Conservation (phyloP, 805 yeast genomes). For the Ogataea paraovalis region DNA sequence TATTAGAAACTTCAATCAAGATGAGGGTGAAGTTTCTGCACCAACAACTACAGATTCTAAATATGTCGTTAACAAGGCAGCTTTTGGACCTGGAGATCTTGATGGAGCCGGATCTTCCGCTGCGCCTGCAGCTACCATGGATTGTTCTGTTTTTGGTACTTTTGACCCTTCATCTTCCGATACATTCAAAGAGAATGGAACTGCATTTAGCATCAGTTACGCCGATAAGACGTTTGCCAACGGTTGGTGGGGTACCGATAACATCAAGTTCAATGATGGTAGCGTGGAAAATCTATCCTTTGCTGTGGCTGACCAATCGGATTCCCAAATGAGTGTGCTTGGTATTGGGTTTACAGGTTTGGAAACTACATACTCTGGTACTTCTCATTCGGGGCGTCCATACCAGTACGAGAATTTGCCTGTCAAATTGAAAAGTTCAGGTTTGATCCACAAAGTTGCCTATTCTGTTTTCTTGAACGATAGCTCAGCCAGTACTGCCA, state of each 20-base stretch:
- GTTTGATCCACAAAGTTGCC: constrained; percentile 49
- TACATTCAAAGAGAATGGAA: constrained; percentile 36
- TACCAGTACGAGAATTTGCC: constrained; percentile 68
- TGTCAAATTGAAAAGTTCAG: constrained; percentile 49
- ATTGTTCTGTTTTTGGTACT: constrained; percentile 46
- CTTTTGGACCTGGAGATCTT: not conserved
- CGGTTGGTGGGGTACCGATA: constrained; percentile 63
- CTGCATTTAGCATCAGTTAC: constrained; percentile 42
- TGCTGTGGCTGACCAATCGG: constrained; percentile 68
- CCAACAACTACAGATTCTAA: not conserved
- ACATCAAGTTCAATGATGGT: constrained; percentile 46
- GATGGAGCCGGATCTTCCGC: not conserved
- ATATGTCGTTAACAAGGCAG: not conserved
- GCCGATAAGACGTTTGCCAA: constrained; percentile 46
- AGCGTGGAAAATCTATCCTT: constrained; percentile 51
- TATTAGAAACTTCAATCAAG: not conserved
- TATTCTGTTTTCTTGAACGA: constrained; percentile 62
- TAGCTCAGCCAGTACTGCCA: constrained; percentile 40
- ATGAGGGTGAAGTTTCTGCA: not conserved
- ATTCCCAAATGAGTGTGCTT: constrained; percentile 65
- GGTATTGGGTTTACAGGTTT: constrained; percentile 70
- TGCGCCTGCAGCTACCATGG: constrained; percentile 19
- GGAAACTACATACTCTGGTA: constrained; percentile 53
- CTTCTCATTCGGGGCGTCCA: constrained; percentile 8
- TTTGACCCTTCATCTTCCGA: constrained; percentile 39